phyloP scores from a whole-genome alignment of 768 basidiomycete species.

The Trichaptum fuscoviolaceum region DNA sequence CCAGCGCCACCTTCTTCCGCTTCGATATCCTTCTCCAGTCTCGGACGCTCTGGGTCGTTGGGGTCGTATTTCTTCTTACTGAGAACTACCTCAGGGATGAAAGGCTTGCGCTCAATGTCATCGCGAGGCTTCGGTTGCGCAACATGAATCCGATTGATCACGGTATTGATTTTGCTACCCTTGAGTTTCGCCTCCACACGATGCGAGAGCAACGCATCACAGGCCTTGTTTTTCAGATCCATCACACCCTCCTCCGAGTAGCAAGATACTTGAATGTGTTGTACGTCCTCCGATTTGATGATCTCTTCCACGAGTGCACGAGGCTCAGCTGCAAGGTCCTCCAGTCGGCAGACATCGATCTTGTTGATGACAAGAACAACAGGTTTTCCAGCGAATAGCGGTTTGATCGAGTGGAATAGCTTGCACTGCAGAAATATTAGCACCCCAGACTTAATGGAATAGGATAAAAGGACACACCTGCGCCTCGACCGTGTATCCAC shows the following conservation, averaged over 20 bases:
- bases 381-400: slow-evolving; percentile 91
- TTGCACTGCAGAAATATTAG: slow-evolving; percentile 60
- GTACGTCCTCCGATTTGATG: slow-evolving; percentile 64
- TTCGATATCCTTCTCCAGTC: slow-evolving; percentile 78
- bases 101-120: slow-evolving; percentile 80
- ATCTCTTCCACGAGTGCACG: slow-evolving; percentile 85
- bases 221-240: slow-evolving; percentile 92
- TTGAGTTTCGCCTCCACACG: slow-evolving; percentile 93
- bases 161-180: slow-evolving; percentile 85
- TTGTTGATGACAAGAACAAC: slow-evolving; percentile 96
- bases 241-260: slow-evolving; percentile 97
- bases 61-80: slow-evolving; percentile 80
- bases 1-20: slow-evolving; percentile 84
- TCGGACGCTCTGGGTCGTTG: slow-evolving; percentile 71
- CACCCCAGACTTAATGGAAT: slow-evolving; percentile 1
- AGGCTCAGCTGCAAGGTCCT: slow-evolving; percentile 73
- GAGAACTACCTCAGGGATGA: slow-evolving; percentile 83
- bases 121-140: slow-evolving; percentile 88
- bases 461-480: slow-evolving; percentile 51
- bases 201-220: slow-evolving; percentile 91
- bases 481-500: slow-evolving; percentile 95
- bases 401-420: slow-evolving; percentile 99
- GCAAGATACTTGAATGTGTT: slow-evolving; percentile 83
- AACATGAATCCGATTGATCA: slow-evolving; percentile 95
- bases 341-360: slow-evolving; percentile 86